Base-by-base conservation (phyloP, 257 asterid genomes). In the Knoxia roxburghii region DNA sequence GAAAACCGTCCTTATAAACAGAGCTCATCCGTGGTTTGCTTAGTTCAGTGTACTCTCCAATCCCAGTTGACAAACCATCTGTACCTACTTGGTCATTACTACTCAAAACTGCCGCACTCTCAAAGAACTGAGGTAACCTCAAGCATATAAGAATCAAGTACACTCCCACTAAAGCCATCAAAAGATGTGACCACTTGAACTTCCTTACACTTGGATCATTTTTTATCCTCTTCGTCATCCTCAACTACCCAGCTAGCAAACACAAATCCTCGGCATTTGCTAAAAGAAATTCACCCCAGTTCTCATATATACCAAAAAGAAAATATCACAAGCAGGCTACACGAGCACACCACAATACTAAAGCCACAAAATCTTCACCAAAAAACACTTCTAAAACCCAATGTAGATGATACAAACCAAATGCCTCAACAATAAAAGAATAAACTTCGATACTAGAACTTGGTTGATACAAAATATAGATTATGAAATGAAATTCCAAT, bases 201-300 rank as follows among this genome's bases (percentile, higher is more conserved):
- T 93, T 89, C 83, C 93, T 84, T 52, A 54, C 81, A 77, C 82
- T 74, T 9, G 78, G 82, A 69, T 92, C 98, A 43, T 76, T 82
- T 81, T 86, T 87, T 56, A 65, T 77, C 80, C 91, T 87, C 85
- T 86, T 89, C 98, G 85, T 91, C 79, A 66, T 77, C 63, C 64
- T 29, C 45, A n/a, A 8, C 65, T 14, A 32, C 29, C 26, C 58
- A 71, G 21, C 20, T 27, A 37, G 57, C 64, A 63, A 9, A 54
- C 24, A 46, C 32, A 56, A 43, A 58, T 58, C 69, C 17, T 39
- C 56, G 15, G 64, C 53, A 29, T 51, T 48, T 21, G 52, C 68
- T 48, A 21, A 6, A 18, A 51, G 33, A 2, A 51, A 30, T 26
- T 26, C 33, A 70, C 20, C 56, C 30, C 21, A 40, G 17, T 52